Conservation (phyloP, 2,329 filamentous ascomycete species). For the Colletotrichum theobromicola region DNA sequence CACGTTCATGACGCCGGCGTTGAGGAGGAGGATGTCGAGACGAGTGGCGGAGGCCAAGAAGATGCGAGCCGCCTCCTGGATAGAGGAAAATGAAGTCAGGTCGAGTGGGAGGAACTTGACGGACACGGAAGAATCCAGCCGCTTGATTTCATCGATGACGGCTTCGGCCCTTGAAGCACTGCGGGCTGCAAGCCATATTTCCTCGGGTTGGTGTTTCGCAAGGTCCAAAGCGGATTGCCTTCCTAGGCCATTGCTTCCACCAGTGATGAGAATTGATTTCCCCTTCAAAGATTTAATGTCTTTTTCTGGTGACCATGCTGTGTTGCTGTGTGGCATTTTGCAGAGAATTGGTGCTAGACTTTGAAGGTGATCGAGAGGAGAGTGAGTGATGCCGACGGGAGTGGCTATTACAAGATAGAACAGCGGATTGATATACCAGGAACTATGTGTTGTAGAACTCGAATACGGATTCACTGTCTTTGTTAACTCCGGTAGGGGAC, state of each 20-base stretch:
- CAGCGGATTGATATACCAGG: background rate
- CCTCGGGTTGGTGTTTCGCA: slow-evolving; percentile 47
- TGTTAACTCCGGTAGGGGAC: background rate
- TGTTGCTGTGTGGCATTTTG: background rate
- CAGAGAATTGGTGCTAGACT: background rate
- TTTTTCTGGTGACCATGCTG: background rate
- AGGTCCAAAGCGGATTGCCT: background rate
- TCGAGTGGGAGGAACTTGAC: slow-evolving; percentile 44
- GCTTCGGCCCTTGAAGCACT: slow-evolving; percentile 41
- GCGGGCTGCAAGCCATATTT: slow-evolving; percentile 60
- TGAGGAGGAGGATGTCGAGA: slow-evolving; percentile 43
- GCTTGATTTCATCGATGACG: slow-evolving; percentile 38
- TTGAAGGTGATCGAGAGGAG: background rate
- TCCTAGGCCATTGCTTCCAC: slow-evolving; percentile 37
- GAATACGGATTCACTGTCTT: background rate
- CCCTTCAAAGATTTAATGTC: slow-evolving; percentile 48
- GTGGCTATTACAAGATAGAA: too few species aligned
- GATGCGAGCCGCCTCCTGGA: slow-evolving; percentile 41
- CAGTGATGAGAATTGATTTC: slow-evolving; percentile 53
- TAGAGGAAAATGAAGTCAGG: slow-evolving; percentile 45
- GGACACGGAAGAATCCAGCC: slow-evolving; percentile 8
- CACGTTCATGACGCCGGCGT: slow-evolving; percentile 40
- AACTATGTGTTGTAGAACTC: background rate
- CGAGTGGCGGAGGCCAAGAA: slow-evolving; percentile 36
- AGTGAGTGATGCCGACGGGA: too few species aligned